Evolutionary conservation across 2,329 filamentous ascomycete species (phyloP).

Genomic region (Scedosporium boydii): DNA sequence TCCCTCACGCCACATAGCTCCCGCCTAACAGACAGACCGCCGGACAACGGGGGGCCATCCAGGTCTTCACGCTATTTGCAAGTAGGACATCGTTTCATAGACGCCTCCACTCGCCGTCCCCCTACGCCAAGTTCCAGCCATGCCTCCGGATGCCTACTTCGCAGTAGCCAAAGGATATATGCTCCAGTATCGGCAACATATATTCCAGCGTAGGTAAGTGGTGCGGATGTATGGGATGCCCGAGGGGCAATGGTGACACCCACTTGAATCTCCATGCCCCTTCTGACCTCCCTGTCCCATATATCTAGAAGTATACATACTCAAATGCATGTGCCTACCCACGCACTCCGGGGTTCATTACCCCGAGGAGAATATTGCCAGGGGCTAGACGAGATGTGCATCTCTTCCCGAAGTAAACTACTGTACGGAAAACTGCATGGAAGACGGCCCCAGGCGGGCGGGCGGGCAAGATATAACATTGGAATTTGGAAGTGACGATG

Average conservation of each 20-base stretch:
- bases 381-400: neutral
- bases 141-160: neutral
- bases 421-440: neutral
- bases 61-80: no score
- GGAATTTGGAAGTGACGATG: neutral
- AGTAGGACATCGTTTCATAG: no score
- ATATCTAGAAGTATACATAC: no score
- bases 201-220: neutral
- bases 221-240: neutral
- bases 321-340: neutral
- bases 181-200: neutral
- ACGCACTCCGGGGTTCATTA: neutral
- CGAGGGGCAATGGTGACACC: neutral
- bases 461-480: no score
- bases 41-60: no score
- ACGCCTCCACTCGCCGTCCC: no score
- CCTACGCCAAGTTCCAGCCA: neutral
- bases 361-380: neutral
- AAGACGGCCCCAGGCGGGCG: neutral
- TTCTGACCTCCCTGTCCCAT: no score
- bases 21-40: no score
- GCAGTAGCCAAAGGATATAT: neutral
- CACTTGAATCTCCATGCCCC: neutral
- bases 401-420: neutral
- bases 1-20: no score